Conservation (phyloP, 768 basidiomycete genomes). For the Lentinula sp. region DNA sequence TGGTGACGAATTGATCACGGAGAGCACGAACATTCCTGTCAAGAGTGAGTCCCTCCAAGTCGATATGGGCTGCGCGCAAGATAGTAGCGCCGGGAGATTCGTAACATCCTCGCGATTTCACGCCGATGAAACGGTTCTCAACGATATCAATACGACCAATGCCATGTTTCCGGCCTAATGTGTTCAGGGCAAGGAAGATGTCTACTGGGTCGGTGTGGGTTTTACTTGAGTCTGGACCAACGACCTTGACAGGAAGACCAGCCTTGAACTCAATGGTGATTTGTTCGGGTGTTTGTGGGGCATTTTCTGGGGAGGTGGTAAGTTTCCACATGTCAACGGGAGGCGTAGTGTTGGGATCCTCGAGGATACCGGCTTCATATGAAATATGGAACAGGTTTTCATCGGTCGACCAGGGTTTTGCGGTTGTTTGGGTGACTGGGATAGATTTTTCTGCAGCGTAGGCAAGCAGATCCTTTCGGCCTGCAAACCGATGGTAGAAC, state of each 20-base stretch:
- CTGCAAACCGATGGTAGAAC: slow-evolving; percentile 97
- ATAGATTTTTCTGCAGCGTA: slow-evolving; percentile 87
- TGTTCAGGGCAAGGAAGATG: slow-evolving; percentile 87
- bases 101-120: slow-evolving; percentile 99
- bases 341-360: slow-evolving; percentile 92
- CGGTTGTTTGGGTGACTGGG: slow-evolving; percentile 89
- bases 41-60: slow-evolving; percentile 95
- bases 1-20: slow-evolving; percentile 91
- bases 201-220: slow-evolving; percentile 89
- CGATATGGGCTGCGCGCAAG: slow-evolving; percentile 91
- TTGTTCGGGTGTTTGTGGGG: slow-evolving; percentile 72
- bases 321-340: slow-evolving; percentile 99
- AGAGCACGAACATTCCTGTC: slow-evolving; percentile 95
- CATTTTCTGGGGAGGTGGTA: slow-evolving; percentile 75
- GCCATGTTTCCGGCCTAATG: slow-evolving; percentile 90
- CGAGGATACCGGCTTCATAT: slow-evolving; percentile 98
- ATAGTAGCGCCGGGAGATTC: slow-evolving; percentile 97
- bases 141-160: slow-evolving; percentile 98
- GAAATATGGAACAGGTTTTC: slow-evolving; percentile 99
- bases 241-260: slow-evolving; percentile 85
- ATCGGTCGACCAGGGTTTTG: slow-evolving; percentile 99
- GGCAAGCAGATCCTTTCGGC: slow-evolving; percentile 86
- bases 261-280: slow-evolving; percentile 81
- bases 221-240: slow-evolving; percentile 45
- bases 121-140: slow-evolving; percentile 99